Evolutionary conservation across 306 rosid species (phyloP).

Genomic region (Calophaca sinica): DNA sequence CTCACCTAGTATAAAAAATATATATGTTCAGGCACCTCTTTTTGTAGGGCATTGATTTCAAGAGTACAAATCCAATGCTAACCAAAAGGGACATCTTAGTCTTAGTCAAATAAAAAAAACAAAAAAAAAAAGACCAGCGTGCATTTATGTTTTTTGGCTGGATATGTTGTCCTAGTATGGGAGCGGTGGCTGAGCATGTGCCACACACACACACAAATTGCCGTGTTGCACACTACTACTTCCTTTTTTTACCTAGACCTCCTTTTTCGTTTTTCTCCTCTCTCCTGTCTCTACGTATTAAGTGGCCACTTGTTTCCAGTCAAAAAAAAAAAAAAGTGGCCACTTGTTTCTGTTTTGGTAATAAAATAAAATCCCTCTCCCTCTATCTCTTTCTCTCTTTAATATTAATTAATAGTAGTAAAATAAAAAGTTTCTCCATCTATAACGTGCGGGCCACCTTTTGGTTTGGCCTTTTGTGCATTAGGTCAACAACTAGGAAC

Average conservation of each 20-base stretch:
- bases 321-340: too few species aligned
- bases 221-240: constrained; percentile 63
- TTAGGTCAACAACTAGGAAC: constrained; percentile 84
- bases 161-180: constrained; percentile 47
- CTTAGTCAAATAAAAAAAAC: constrained; percentile 1
- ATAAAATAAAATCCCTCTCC: constrained; percentile 8
- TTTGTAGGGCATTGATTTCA: constrained; percentile 27
- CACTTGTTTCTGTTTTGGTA: constrained; percentile 12
- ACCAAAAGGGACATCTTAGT: neutral
- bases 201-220: constrained; percentile 61
- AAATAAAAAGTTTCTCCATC: constrained; percentile 8
- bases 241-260: neutral
- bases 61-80: constrained; percentile 34
- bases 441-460: constrained; percentile 62
- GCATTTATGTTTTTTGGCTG: constrained; percentile 66
- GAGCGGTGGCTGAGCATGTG: constrained; percentile 69
- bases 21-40: constrained; percentile 22
- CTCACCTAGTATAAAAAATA: too few species aligned
- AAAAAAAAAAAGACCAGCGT: constrained; percentile 41
- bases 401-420: neutral
- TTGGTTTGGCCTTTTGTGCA: constrained; percentile 63
- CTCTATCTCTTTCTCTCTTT: neutral
- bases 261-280: neutral
- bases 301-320: constrained; percentile 23
- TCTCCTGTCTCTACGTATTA: neutral